These are phyloP conservation scores for Saturnispora kantuleensis DNA, from an alignment of 805 yeast genomes.

Conservation along the genomic window DNA sequence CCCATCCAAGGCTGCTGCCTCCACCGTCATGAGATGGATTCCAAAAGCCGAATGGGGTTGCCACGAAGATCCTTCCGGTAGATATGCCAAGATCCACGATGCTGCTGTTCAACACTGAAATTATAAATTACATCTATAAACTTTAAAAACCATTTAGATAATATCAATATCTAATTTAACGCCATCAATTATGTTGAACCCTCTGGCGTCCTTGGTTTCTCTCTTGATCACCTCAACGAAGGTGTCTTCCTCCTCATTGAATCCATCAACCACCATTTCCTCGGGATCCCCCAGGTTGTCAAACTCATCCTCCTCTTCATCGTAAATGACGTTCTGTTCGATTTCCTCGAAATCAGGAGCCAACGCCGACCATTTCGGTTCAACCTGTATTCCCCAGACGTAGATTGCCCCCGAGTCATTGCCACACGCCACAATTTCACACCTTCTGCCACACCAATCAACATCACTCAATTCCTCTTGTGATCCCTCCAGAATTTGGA, in stretches of 20 bases:
- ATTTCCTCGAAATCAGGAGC: conserved; percentile 96
- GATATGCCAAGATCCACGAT: conserved; percentile 88
- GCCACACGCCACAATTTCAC: conserved; percentile 75
- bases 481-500: conserved; percentile 80
- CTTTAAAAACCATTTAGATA: background rate
- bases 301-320: conserved; percentile 86
- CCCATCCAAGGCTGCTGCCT: conserved; percentile 86
- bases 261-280: conserved; percentile 42
- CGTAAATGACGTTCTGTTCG: conserved; percentile 82
- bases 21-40: conserved; percentile 98
- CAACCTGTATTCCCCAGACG: conserved; percentile 71
- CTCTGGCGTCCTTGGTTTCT: conserved; percentile 64
- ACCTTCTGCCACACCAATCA: conserved; percentile 73
- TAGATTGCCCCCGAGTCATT: conserved; percentile 76
- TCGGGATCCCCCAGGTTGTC: conserved; percentile 54
- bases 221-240: conserved; percentile 54
- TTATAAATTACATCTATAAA: background rate
- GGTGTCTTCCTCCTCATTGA: conserved; percentile 52
- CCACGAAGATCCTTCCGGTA: conserved; percentile 96
- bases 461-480: conserved; percentile 79
- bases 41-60: conserved; percentile 99
- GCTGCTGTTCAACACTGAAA: conserved; percentile 34
- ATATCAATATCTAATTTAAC: conserved; percentile 41
- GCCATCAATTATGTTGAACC: conserved; percentile 45
- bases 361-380: conserved; percentile 92